phyloP scores from a whole-genome alignment of 75 land plant genomes.

The Sequoiadendron giganteum region DNA sequence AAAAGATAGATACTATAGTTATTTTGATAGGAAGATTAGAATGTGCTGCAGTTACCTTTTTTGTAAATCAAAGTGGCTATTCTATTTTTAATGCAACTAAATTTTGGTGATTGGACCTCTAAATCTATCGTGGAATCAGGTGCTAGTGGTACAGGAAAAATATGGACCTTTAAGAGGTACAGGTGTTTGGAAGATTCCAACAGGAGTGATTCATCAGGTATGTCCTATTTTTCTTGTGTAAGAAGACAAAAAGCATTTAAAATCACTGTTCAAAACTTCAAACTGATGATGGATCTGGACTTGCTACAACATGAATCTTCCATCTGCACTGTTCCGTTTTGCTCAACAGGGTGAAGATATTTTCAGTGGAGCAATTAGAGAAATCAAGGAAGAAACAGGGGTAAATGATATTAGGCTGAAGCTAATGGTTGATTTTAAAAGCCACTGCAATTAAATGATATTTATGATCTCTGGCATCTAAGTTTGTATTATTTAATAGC shows the following conservation, averaged over 20 bases:
- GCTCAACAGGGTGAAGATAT: slow-evolving; percentile 56
- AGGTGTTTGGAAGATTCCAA: slow-evolving; percentile 48
- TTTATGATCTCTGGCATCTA: not conserved
- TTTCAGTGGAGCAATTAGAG: slow-evolving; percentile 48
- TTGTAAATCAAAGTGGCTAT: not conserved
- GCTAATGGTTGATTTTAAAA: not conserved
- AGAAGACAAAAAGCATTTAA: not conserved
- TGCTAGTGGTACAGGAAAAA: slow-evolving; percentile 44
- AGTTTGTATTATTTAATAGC: not conserved
- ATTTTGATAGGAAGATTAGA: not conserved
- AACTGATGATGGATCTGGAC: not conserved
- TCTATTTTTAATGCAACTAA: not conserved
- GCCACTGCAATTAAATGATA: not conserved
- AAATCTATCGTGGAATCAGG: slow-evolving; percentile 2
- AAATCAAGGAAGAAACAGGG: slow-evolving; percentile 66
- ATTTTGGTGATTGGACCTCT: not conserved
- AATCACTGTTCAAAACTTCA: too few species aligned
- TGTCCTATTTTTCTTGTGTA: not conserved
- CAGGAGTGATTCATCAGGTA: slow-evolving; percentile 40
- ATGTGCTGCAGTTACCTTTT: not conserved
- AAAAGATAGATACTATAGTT: not conserved
- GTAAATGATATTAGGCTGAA: slow-evolving; percentile 17
- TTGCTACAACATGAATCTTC: not conserved
- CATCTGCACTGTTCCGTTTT: not conserved
- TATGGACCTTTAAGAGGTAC: slow-evolving; percentile 35